Evolutionary conservation across 176 grass and related monocot species (phyloP), one percentile per base, ranked within the genome.

Genomic region (Urochloa ruziziensis): DNA sequence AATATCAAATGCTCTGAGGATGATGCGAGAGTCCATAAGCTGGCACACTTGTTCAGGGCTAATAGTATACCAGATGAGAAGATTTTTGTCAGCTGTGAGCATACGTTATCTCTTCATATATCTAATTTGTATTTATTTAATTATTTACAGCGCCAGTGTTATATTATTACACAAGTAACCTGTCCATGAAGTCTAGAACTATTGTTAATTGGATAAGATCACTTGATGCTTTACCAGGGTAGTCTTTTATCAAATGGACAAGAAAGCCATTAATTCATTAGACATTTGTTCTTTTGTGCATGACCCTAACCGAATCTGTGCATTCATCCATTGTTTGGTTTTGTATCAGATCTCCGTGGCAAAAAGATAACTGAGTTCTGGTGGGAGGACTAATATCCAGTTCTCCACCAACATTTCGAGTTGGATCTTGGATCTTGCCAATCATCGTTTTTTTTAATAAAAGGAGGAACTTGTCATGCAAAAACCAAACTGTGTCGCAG

Each of bases 1-100:
- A 86, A 86, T 75, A 79, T 79, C 54, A 86, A 27, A 63, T 86
- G 84, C 66, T 52, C 75, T 17, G 72, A 72, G 54, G 75, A 85
- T 79, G 83, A 79, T 37, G 7, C 33, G 36, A 37, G n/a, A n/a
- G n/a, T n/a, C n/a, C n/a, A n/a, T n/a, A n/a, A n/a, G n/a, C n/a
- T n/a, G n/a, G n/a, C n/a, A n/a, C n/a, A n/a, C n/a, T n/a, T n/a
- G n/a, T n/a, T n/a, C n/a, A n/a, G n/a, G n/a, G n/a, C n/a, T n/a
- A 85, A 85, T 70, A 64, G 66, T 33, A 0, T 78, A 70, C 52
- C 74, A 11, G 10, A 62, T 51, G 74, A 70, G 64, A 78, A 60
- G 15, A 85, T 85, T 47, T 85, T 21, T 3, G 64, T 85, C 14
- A 64, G 77, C 29, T 48, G 15, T 52, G 39, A 85, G 74, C 30